Conservation (phyloP, 106 monocot species). For the Posidonia australis region DNA sequence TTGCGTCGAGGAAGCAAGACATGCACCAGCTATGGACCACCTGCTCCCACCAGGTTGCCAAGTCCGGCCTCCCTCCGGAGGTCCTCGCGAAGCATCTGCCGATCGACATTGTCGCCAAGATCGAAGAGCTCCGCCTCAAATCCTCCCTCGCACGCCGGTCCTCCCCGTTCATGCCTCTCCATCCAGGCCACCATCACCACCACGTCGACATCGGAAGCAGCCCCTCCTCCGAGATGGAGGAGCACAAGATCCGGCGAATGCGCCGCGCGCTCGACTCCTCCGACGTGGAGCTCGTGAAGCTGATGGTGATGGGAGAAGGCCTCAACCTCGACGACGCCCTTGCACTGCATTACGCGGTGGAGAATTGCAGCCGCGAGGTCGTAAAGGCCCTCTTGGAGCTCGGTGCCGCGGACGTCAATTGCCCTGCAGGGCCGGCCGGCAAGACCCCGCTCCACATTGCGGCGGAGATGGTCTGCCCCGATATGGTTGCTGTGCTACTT, state of each 20-base stretch:
- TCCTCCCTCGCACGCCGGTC: constrained; percentile 49
- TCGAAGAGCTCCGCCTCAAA: constrained; percentile 80
- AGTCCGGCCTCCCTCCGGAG: constrained; percentile 91
- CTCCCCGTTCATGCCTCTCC: constrained; percentile 15
- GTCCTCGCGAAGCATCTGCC: constrained; percentile 93
- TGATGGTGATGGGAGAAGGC: constrained; percentile 97
- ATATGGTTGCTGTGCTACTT: constrained; percentile 91
- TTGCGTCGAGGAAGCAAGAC: constrained; percentile 85
- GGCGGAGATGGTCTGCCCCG: constrained; percentile 84
- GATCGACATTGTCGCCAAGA: constrained; percentile 67
- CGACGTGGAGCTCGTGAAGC: constrained; percentile 89
- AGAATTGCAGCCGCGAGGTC: constrained; percentile 83
- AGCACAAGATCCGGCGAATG: constrained; percentile 92
- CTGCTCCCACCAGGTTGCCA: constrained; percentile 85
- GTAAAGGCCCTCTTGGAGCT: constrained; percentile 92
- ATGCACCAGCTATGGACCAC: constrained; percentile 85
- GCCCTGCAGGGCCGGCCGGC: constrained; percentile 57
- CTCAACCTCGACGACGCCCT: constrained; percentile 87
- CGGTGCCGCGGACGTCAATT: constrained; percentile 90
- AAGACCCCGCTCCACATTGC: constrained; percentile 88
- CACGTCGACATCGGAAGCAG: constrained; percentile 20
- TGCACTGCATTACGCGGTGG: constrained; percentile 86
- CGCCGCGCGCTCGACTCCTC: constrained; percentile 88
- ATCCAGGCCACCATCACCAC: constrained; percentile 11
- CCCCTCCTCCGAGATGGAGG: constrained; percentile 32